These are phyloP conservation scores for Clavariopsis aquatica DNA, from an alignment of 495 filamentous ascomycete species.

Conservation along the genomic window DNA sequence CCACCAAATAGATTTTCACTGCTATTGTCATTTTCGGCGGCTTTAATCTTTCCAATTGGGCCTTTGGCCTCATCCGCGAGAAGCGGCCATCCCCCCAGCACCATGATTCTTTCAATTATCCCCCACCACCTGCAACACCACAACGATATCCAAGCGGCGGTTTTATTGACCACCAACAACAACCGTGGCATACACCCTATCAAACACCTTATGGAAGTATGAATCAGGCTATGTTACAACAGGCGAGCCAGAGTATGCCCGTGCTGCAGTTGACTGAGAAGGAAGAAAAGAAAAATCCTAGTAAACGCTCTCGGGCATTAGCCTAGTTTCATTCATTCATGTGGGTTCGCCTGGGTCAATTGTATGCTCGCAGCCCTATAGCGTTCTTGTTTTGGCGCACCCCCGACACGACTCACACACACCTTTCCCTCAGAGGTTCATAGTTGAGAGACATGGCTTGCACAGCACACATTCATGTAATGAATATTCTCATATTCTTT, in stretches of 20 bases:
- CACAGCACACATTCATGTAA: too few species aligned
- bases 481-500: too few species aligned
- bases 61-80: conserved; percentile 52
- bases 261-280: not conserved
- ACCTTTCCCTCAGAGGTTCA: too few species aligned
- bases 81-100: conserved; percentile 28
- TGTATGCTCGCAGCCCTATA: too few species aligned
- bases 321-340: not conserved
- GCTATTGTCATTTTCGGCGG: conserved; percentile 58
- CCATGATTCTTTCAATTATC: conserved; percentile 32
- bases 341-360: too few species aligned
- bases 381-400: too few species aligned
- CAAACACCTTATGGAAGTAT: conserved; percentile 24
- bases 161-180: conserved; percentile 25
- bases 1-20: conserved; percentile 46
- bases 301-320: conserved; percentile 3
- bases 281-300: conserved; percentile 2
- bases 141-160: conserved; percentile 42
- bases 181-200: conserved; percentile 7
- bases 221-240: conserved; percentile 15
- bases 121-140: conserved; percentile 42
- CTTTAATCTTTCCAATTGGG: conserved; percentile 59
- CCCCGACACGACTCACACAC: too few species aligned
- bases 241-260: conserved; percentile 21
- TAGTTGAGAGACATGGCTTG: too few species aligned